Base-by-base conservation (phyloP, 2,329 filamentous ascomycete genomes). In the Alternaria triticina region DNA sequence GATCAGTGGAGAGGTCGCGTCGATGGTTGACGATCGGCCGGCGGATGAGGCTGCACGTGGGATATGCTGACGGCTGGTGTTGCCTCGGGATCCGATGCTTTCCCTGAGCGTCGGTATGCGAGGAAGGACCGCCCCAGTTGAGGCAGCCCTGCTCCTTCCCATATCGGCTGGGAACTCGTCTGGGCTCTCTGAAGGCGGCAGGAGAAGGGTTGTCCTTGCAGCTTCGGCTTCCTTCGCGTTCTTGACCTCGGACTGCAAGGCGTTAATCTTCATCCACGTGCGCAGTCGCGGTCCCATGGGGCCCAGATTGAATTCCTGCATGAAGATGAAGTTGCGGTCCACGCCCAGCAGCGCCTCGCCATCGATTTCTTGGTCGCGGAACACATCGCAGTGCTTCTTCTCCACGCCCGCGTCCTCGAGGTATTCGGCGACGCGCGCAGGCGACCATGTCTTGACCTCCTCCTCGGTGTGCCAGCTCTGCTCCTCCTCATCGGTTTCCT, bases 261-360 rank as follows among this genome's bases (percentile, higher is more conserved):
- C 85, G 80, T 97, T 97, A 79, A 98, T 94, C 81, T 96, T 97
- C 80, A 97, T 93, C 95, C 95, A 98, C 3, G 94, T 97, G 79
- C 96, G 96, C 65, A 98, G 82, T 65, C 95, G 88, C 61, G 93
- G 88, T 9, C 95, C 95, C 70, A 98, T 94, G 4, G 94, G 93
- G 17, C 95, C 95, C 69, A 98, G 86, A 70, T 97, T 93, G 72
- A 97, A 97, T 50, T 96, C 94, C 77, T 97, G 97, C 83, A 98
- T 90, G 78, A 97, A 97, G 15, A 98, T 86, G 43, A 96, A 96
- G 61, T 93, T 92, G 82, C 97, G 95, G 73, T 97, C 94, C 93
- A 98, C 97, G 57, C 92, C 93, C 56, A 99, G 82, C 43, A 99
- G 83, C 5, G 98, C 95, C 73, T 98, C 94, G 52, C 96, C 96